Conservation (phyloP, 139 green algal species). For the Chloropicon primus region DNA sequence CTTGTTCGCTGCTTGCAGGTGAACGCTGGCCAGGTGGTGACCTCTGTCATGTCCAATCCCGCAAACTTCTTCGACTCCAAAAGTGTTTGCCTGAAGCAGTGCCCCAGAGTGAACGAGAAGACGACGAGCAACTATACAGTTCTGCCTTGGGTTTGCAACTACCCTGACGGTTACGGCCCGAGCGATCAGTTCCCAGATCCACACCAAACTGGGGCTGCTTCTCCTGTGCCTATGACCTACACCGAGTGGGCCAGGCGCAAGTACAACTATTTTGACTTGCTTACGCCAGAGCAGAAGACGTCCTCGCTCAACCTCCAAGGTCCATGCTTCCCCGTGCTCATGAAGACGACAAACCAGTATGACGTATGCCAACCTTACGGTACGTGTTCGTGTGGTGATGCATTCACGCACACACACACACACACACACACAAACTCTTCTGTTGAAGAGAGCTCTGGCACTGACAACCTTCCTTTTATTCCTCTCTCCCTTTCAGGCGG, state of each 20-base stretch:
- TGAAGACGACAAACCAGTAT: neutral
- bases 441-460: too few relatives aligned
- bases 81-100: neutral
- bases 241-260: neutral
- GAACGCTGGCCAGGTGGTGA: neutral
- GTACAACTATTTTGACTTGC: neutral
- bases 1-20: neutral
- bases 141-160: neutral
- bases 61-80: neutral
- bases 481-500: too few relatives aligned
- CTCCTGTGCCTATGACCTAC: neutral
- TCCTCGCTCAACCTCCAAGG: neutral
- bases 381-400: too few relatives aligned
- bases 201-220: neutral
- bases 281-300: neutral
- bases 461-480: too few relatives aligned
- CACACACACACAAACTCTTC: too few relatives aligned
- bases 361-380: neutral
- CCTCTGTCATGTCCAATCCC: neutral
- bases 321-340: neutral
- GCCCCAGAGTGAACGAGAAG: neutral
- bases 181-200: neutral
- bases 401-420: too few relatives aligned
- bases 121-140: neutral
- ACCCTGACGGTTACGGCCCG: neutral